These are phyloP conservation scores for Penicillium brevicompactum DNA, from an alignment of 2,329 filamentous ascomycete genomes.

Conservation along the genomic window DNA sequence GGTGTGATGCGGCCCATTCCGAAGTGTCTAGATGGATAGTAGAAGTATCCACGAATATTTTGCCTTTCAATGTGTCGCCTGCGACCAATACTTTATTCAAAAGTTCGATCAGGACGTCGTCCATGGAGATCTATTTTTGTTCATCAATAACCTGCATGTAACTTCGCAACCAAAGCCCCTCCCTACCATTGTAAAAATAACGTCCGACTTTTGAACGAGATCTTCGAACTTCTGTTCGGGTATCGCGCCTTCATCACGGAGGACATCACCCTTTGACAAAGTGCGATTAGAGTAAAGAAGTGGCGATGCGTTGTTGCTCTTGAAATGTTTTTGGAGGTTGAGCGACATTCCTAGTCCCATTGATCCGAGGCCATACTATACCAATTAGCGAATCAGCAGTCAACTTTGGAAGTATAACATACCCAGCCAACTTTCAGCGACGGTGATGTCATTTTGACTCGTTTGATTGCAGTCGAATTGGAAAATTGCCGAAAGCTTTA, in stretches of 20 bases:
- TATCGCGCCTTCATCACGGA: background rate
- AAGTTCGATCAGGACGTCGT: constrained; percentile 42
- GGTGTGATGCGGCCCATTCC: constrained; percentile 23
- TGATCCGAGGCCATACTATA: constrained; percentile 49
- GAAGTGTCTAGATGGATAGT: constrained; percentile 54
- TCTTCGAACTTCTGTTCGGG: constrained; percentile 2
- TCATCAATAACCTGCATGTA: background rate
- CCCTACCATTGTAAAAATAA: constrained; percentile 42
- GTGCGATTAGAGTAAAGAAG: constrained; percentile 53
- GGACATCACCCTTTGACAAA: constrained; percentile 47
- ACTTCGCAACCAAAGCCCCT: background rate
- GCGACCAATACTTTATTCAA: constrained; percentile 24
- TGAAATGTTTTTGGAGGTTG: constrained; percentile 51
- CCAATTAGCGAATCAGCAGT: background rate
- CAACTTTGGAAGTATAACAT: constrained; percentile 1
- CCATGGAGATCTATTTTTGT: constrained; percentile 44
- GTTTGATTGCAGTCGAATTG: background rate
- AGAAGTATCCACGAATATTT: constrained; percentile 53
- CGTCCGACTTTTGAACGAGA: constrained; percentile 29
- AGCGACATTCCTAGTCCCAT: constrained; percentile 56
- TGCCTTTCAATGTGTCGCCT: constrained; percentile 30
- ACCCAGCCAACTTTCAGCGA: constrained; percentile 17
- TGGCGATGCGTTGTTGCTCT: constrained; percentile 10
- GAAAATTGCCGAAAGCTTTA: background rate
- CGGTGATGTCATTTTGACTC: background rate